phyloP scores from a whole-genome alignment of 2,329 filamentous ascomycete genomes.

The Fusarium sp. region DNA sequence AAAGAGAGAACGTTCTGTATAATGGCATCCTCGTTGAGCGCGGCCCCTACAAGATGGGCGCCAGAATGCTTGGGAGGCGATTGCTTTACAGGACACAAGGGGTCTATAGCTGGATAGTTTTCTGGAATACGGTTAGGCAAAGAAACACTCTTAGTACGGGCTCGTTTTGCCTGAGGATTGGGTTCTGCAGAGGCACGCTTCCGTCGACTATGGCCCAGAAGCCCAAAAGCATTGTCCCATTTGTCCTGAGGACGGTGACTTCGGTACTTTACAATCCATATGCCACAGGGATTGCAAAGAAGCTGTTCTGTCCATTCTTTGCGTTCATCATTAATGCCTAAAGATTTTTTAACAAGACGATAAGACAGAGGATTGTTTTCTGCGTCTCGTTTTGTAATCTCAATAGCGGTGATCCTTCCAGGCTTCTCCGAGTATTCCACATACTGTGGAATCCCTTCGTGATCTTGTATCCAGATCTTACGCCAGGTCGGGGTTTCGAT shows the following conservation, averaged over 20 bases:
- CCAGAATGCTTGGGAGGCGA: conserved; percentile 45
- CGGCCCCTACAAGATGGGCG: conserved; percentile 30
- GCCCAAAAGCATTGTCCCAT: conserved; percentile 75
- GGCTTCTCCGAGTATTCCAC: conserved; percentile 77
- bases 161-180: conserved; percentile 57
- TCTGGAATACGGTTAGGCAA: conserved; percentile 61
- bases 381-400: conserved; percentile 69
- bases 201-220: conserved; percentile 61
- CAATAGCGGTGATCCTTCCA: conserved; percentile 77
- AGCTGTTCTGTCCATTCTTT: conserved; percentile 74
- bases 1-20: conserved; percentile 17
- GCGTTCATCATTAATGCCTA: conserved; percentile 70
- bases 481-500: conserved; percentile 98
- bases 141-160: conserved; percentile 58
- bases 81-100: conserved; percentile 57
- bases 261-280: conserved; percentile 92
- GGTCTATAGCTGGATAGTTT: conserved; percentile 63
- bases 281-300: conserved; percentile 94
- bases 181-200: conserved; percentile 57
- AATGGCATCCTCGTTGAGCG: conserved; percentile 3
- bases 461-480: conserved; percentile 84
- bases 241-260: conserved; percentile 82
- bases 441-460: conserved; percentile 73
- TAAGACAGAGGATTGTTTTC: conserved; percentile 71
- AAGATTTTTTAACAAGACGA: conserved; percentile 79